phyloP scores from a whole-genome alignment of 306 rosid genomes.

The Prunus mume region DNA sequence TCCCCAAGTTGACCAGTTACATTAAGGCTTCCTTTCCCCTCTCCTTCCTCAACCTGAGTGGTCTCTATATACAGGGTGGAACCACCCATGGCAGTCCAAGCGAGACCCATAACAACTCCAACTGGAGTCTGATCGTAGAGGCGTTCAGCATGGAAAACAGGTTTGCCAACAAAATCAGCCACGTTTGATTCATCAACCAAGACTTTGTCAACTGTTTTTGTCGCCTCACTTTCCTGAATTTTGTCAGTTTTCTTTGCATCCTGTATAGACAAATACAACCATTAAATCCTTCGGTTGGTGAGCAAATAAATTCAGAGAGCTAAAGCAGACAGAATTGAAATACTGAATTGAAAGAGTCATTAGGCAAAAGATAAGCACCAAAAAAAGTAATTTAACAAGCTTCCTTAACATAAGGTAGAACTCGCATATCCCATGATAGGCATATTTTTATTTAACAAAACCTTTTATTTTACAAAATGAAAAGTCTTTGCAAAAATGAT shows the following conservation, averaged over 20 bases:
- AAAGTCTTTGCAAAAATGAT: too few relatives aligned
- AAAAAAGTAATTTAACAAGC: not conserved
- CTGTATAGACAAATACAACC: constrained; percentile 40
- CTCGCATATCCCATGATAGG: not conserved
- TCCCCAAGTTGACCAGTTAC: constrained; percentile 98
- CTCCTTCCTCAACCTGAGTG: constrained; percentile 72
- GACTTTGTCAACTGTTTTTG: constrained; percentile 47
- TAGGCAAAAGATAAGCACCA: not conserved
- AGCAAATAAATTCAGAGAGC: constrained; percentile 1
- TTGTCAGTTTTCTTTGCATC: constrained; percentile 39
- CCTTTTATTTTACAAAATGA: too few relatives aligned
- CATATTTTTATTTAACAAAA: too few relatives aligned
- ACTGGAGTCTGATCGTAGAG: constrained; percentile 78
- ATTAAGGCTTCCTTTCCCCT: constrained; percentile 77
- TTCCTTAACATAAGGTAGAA: not conserved
- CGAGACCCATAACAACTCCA: constrained; percentile 99
- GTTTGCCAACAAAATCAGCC: constrained; percentile 84
- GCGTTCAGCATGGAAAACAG: constrained; percentile 97
- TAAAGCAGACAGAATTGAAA: not conserved
- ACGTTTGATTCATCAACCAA: constrained; percentile 57
- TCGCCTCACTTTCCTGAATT: constrained; percentile 36
- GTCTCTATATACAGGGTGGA: constrained; percentile 96
- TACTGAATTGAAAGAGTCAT: not conserved
- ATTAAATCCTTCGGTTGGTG: constrained; percentile 12
- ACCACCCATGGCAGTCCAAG: constrained; percentile 99